Evolutionary conservation across 2,329 filamentous ascomycete species (phyloP).

Genomic region (Ophiosphaerella narmari): DNA sequence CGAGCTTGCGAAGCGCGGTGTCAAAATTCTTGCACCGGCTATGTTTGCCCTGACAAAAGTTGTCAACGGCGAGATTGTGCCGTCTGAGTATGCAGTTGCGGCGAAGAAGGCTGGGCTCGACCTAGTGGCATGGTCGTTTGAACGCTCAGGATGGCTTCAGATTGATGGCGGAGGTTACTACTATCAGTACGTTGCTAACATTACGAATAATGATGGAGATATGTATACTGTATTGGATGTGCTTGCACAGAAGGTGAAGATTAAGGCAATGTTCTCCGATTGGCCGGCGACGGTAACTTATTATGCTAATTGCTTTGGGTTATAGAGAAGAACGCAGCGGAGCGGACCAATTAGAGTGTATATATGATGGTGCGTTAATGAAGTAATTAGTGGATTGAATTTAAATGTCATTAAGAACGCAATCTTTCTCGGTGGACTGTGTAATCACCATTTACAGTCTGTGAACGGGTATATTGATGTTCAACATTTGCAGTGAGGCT

Average conservation of each 20-base stretch:
- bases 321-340: constrained; percentile 18
- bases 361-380: constrained; percentile 1
- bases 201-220: constrained; percentile 67
- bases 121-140: constrained; percentile 71
- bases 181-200: constrained; percentile 48
- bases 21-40: constrained; percentile 67
- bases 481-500: no score
- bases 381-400: neutral
- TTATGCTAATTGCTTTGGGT: constrained; percentile 71
- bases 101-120: constrained; percentile 66
- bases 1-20: constrained; percentile 60
- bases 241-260: constrained; percentile 63
- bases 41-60: constrained; percentile 65
- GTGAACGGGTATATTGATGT: no score
- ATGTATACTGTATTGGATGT: constrained; percentile 68
- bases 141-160: constrained; percentile 65
- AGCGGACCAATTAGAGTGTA: neutral
- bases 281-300: constrained; percentile 72
- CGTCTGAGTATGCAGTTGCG: constrained; percentile 65
- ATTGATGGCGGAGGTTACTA: constrained; percentile 53
- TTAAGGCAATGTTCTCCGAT: constrained; percentile 68
- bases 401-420: no score
- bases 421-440: no score
- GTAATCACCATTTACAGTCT: no score
- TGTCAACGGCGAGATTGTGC: constrained; percentile 59